Evolutionary conservation across 1,284 basidiomycete genomes (phyloP), one percentile per base, ranked within the genome.

Genomic region (Rhizoctonia solani): DNA sequence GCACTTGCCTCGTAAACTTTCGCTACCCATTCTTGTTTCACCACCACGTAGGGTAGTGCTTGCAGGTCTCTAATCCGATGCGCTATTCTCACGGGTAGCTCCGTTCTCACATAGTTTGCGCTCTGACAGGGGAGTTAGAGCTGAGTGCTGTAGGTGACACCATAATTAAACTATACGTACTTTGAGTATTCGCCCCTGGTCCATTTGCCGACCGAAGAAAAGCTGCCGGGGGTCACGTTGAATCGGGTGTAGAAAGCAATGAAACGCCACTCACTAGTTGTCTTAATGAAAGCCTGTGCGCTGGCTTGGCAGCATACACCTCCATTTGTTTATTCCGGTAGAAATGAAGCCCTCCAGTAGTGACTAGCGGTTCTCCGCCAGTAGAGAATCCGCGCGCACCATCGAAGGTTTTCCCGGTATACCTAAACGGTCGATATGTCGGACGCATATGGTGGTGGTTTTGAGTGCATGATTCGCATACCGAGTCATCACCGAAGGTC

Each of bases 31-130:
- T 93, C 90, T 71, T 95, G 90, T 3, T 90, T 92, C 61, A 95
- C 93, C 8, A 94, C 93, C 27, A 92, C 86, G 74, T 91, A 95
- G 0, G 94, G 93, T 42, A 96, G 79, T 1, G 87, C 80, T 78
- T 96, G 93, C 72, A 96, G 81, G 74, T 96, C 93, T 68, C 92
- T 85, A 69, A 96, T 80, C 47, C 94, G 84, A 76, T 95, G 93
- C 2, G 93, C 90, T 74, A 96, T 90, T 52, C 93, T 85, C 14
- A 94, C 87, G 13, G 94, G 92, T 6, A 96, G 79, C 74, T 96
- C 94, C 13, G 89, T 89, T 53, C 93, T 86, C 34, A 96, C 90
- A 77, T 94, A 93, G 76, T 95, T 94, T 70, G 90, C 92, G 70
- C 88, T 90, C 90, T 92, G 69, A 53, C 44, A 71, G 37, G 47